These are phyloP conservation scores for Yamadazyma spencermartinsiae DNA, from an alignment of 1,139 yeast species.

Conservation along the genomic window DNA sequence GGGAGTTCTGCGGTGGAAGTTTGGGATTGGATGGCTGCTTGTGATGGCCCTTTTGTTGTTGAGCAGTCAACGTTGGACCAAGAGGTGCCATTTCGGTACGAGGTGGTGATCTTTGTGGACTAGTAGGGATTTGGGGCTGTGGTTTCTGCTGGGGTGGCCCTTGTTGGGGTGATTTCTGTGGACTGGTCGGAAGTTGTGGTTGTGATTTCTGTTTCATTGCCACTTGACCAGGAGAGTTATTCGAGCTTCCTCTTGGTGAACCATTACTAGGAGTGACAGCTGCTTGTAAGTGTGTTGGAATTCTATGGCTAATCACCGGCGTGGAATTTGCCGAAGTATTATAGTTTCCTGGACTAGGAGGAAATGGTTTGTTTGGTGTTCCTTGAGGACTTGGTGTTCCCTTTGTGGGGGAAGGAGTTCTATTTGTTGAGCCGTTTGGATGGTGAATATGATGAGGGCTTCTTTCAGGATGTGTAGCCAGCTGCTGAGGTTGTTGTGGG, in stretches of 20 bases:
- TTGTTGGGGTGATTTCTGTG: neutral
- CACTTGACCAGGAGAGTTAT: neutral
- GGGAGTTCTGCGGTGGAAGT: neutral
- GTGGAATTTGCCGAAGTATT: neutral
- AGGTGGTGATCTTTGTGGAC: conserved; percentile 1
- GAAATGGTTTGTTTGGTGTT: conserved; percentile 8
- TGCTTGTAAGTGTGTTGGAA: conserved; percentile 3
- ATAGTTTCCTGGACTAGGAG: conserved; percentile 7
- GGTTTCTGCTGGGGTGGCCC: neutral
- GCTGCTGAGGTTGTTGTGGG: too few relatives aligned
- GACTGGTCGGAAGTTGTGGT: too few relatives aligned
- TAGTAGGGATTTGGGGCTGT: neutral
- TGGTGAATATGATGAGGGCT: conserved; percentile 6
- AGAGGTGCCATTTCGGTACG: neutral
- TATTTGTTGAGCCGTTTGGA: neutral
- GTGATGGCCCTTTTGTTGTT: neutral
- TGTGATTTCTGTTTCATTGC: too few relatives aligned
- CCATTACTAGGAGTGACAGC: neutral
- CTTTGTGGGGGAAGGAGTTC: conserved; percentile 14
- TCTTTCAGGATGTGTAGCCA: too few relatives aligned
- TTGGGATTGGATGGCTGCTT: neutral
- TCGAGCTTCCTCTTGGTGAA: neutral
- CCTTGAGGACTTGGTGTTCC: conserved; percentile 4
- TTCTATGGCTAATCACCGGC: neutral
- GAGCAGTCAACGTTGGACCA: neutral